Evolutionary conservation across 2,329 filamentous ascomycete genomes (phyloP).

Genomic region (Hypoxylon sp.): DNA sequence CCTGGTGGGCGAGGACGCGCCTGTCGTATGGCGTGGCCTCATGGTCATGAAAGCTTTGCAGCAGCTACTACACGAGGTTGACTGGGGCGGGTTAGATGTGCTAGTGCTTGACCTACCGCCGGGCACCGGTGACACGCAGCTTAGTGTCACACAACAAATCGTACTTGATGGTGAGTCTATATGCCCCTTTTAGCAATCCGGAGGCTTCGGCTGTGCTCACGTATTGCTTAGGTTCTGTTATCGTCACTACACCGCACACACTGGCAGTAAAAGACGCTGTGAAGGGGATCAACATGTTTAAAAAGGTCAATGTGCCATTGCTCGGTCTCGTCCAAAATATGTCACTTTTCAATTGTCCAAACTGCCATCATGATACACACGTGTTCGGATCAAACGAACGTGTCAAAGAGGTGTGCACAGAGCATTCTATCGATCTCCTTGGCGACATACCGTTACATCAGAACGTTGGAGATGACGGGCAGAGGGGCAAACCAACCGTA

Average conservation of each 20-base stretch:
- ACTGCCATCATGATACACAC: conserved; percentile 76
- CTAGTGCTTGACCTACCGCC: conserved; percentile 91
- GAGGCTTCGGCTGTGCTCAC: conserved; percentile 17
- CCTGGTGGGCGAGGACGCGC: conserved; percentile 78
- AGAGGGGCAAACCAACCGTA: conserved; percentile 87
- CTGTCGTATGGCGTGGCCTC: conserved; percentile 92
- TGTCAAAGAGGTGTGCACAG: conserved; percentile 73
- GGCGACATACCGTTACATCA: conserved; percentile 90
- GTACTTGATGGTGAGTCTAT: conserved; percentile 74
- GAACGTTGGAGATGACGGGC: conserved; percentile 85
- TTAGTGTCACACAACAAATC: conserved; percentile 96
- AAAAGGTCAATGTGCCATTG: conserved; percentile 80
- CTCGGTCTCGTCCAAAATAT: conserved; percentile 94
- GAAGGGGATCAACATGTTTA: conserved; percentile 92
- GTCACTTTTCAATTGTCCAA: conserved; percentile 82
- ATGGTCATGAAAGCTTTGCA: conserved; percentile 99
- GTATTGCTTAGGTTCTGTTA: conserved; percentile 68
- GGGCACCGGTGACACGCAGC: conserved; percentile 92
- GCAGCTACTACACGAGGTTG: conserved; percentile 92
- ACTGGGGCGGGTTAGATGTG: conserved; percentile 89
- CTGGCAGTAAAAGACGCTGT: conserved; percentile 91
- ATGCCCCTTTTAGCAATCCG: conserved; percentile 1
- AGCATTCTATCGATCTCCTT: conserved; percentile 79
- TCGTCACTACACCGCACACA: conserved; percentile 93
- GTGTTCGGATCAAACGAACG: conserved; percentile 76